Conservation (phyloP, 1,284 basidiomycete species). For the Cutaneotrichosporon sp. region DNA sequence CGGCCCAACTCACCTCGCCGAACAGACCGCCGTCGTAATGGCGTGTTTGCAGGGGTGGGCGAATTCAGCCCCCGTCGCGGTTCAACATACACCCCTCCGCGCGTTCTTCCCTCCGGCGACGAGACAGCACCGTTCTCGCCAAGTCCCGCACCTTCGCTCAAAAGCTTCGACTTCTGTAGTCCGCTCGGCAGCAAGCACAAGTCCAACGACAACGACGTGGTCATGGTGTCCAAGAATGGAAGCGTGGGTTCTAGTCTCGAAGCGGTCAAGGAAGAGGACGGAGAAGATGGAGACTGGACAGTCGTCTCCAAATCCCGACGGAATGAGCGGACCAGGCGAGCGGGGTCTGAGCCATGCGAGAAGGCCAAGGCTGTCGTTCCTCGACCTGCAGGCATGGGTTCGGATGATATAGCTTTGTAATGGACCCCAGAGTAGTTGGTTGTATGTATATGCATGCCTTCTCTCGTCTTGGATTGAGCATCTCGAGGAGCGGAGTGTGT, state of each 20-base stretch:
- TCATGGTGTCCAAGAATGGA: slow-evolving; percentile 14
- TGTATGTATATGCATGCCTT: not conserved
- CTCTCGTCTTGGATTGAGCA: no score
- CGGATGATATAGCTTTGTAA: slow-evolving; percentile 22
- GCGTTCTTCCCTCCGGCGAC: slow-evolving; percentile 45
- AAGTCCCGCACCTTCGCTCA: slow-evolving; percentile 29
- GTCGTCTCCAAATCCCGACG: not conserved
- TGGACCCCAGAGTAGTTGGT: not conserved
- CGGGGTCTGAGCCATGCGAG: slow-evolving; percentile 21
- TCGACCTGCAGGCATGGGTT: not conserved
- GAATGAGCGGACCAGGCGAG: slow-evolving; percentile 11
- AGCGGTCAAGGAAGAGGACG: slow-evolving; percentile 21
- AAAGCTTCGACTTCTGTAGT: slow-evolving; percentile 47
- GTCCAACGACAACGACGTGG: slow-evolving; percentile 24
- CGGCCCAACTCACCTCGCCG: slow-evolving; percentile 43
- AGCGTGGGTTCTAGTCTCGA: slow-evolving; percentile 13
- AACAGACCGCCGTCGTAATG: slow-evolving; percentile 34
- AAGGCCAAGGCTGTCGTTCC: slow-evolving; percentile 10
- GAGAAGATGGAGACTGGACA: slow-evolving; percentile 26
- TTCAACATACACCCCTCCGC: slow-evolving; percentile 42
- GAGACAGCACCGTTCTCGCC: slow-evolving; percentile 39
- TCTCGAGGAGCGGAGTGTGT: not conserved
- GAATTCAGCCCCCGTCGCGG: slow-evolving; percentile 41
- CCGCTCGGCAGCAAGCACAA: slow-evolving; percentile 33
- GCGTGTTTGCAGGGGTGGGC: slow-evolving; percentile 30